Percentiles rank a stretch among this genome's conserved stretches.
phyloP scores from a whole-genome alignment of 371 early-diverging fungal species.

The Parasitella parasitica region DNA sequence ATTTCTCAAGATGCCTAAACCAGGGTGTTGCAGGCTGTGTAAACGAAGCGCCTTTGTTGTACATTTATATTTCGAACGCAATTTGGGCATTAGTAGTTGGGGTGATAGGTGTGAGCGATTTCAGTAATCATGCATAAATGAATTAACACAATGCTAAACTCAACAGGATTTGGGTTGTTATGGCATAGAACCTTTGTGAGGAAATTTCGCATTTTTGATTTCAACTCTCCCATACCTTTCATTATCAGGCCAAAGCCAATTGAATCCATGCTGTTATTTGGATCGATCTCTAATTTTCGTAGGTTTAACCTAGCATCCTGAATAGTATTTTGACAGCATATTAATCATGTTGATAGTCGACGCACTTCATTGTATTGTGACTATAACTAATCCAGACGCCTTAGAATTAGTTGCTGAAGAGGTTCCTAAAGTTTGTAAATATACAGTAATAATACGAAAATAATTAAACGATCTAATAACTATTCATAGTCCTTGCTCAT shows the following conservation, averaged over 20 bases:
- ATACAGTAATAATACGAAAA: neutral
- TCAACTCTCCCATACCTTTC: constrained; percentile 7
- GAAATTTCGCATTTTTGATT: constrained; percentile 25
- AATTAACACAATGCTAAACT: neutral
- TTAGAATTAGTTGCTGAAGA: too few species aligned
- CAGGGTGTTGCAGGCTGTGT: constrained; percentile 25
- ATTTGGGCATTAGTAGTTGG: constrained; percentile 21
- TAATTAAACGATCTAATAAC: neutral
- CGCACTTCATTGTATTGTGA: constrained; percentile 23
- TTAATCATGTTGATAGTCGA: constrained; percentile 35
- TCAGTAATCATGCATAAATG: neutral
- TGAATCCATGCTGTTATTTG: constrained; percentile 35
- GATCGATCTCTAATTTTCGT: constrained; percentile 30
- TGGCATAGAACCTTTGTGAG: constrained; percentile 21
- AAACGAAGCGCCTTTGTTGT: constrained; percentile 15
- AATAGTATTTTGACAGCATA: neutral
- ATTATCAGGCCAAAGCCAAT: constrained; percentile 44
- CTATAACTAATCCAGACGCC: constrained; percentile 15
- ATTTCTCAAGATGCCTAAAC: too few species aligned
- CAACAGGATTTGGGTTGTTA: constrained; percentile 15
- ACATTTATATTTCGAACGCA: constrained; percentile 29
- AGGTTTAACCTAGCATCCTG: neutral
- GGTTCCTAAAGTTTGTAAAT: constrained; percentile 31
- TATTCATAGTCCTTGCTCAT: constrained; percentile 31
- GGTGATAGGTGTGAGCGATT: constrained; percentile 24